Conservation (phyloP, 495 filamentous ascomycete genomes). For the Chaetomium tenue region DNA sequence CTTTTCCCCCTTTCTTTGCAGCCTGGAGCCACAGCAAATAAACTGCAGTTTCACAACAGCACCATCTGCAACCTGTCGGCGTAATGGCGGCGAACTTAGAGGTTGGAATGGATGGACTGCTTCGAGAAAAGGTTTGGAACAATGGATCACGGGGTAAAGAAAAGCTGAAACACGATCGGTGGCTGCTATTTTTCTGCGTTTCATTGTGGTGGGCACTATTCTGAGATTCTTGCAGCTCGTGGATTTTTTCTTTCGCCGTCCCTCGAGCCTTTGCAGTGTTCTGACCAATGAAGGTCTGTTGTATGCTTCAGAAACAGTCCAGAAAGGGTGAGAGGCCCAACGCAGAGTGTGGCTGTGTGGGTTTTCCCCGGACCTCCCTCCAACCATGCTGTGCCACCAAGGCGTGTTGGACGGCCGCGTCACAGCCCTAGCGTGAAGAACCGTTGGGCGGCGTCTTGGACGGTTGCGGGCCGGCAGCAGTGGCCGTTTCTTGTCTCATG, state of each 20-base stretch:
- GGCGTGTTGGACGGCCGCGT: no score
- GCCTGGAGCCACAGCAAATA: not conserved
- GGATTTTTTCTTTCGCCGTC: not conserved
- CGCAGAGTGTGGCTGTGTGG: not conserved
- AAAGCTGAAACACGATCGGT: not conserved
- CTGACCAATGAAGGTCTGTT: not conserved
- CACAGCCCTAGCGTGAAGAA: not conserved
- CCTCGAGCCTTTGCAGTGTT: not conserved
- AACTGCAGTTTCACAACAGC: not conserved
- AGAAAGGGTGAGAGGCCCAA: not conserved
- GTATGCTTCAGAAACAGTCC: not conserved
- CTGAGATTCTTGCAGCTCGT: not conserved
- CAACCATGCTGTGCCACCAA: constrained; percentile 9
- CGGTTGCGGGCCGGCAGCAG: not conserved
- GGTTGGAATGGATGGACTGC: not conserved
- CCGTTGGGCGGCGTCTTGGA: not conserved
- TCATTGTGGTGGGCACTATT: constrained; percentile 2
- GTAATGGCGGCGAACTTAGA: not conserved
- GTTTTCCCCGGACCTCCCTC: not conserved
- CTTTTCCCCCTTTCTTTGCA: no score
- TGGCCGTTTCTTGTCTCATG: not conserved
- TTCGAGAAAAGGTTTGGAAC: constrained; percentile 2
- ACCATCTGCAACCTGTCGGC: not conserved
- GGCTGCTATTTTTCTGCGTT: constrained; percentile 15
- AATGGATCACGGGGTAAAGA: not conserved